Evolutionary conservation across 2,329 filamentous ascomycete species (phyloP).

Genomic region (Trichoderma arundinaceum): DNA sequence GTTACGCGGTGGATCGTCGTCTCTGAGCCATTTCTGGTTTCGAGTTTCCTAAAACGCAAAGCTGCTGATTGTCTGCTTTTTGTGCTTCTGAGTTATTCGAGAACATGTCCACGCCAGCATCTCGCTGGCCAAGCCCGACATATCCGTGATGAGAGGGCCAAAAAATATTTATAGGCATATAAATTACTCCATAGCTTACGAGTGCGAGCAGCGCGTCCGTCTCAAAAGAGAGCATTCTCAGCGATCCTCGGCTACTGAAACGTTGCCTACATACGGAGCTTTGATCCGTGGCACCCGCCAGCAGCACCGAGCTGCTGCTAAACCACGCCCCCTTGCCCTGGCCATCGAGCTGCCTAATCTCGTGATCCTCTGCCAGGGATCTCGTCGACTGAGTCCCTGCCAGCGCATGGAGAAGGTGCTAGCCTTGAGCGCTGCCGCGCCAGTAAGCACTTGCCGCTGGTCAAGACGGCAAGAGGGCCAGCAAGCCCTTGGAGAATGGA

Average conservation of each 20-base stretch:
- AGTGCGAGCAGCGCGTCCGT: background rate
- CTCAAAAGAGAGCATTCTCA: background rate
- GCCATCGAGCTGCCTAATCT: conserved; percentile 7
- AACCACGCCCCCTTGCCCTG: background rate
- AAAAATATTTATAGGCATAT: background rate
- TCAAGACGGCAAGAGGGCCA: background rate
- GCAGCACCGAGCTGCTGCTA: background rate
- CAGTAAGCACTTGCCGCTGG: too few species aligned
- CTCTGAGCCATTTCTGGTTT: background rate
- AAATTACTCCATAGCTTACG: background rate
- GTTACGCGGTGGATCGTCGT: background rate
- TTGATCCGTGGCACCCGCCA: background rate
- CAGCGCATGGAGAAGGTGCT: background rate
- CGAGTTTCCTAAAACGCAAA: background rate
- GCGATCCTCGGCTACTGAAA: conserved; percentile 12
- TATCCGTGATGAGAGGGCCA: background rate
- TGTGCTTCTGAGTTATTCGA: background rate
- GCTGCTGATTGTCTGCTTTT: too few species aligned
- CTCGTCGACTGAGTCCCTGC: background rate
- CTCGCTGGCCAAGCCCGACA: background rate
- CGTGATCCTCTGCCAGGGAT: background rate
- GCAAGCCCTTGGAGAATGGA: conserved; percentile 3
- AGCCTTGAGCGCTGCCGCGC: too few species aligned
- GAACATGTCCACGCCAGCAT: too few species aligned
- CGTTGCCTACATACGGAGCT: background rate